Evolutionary conservation across 73 alveolate species (phyloP).

Genomic region (Paramecium primaurelia): DNA sequence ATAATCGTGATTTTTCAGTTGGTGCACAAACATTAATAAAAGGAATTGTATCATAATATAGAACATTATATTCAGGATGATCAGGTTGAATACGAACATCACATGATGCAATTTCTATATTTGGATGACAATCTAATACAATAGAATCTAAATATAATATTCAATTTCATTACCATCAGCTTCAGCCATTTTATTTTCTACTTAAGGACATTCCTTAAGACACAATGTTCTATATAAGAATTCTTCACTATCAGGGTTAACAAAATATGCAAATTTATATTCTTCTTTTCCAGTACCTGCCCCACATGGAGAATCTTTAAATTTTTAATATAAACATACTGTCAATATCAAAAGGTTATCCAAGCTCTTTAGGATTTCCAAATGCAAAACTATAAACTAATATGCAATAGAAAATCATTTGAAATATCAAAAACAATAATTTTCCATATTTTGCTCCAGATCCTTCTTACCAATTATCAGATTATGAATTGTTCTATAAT

Average conservation of each 20-base stretch:
- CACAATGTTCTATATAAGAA: conserved; percentile 42
- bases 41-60: not conserved
- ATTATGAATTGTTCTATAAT: not conserved
- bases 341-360: conserved; percentile 37
- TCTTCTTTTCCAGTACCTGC: conserved; percentile 24
- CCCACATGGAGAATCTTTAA: not conserved
- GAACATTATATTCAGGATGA: not conserved
- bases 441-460: not conserved
- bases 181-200: not conserved
- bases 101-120: not conserved
- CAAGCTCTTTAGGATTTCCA: not conserved
- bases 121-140: not conserved
- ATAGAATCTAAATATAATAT: not conserved
- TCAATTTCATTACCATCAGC: not conserved
- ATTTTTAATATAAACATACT: not conserved
- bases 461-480: not conserved
- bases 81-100: not conserved
- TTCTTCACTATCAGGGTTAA: conserved; percentile 30
- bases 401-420: not conserved
- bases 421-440: not conserved
- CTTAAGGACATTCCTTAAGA: conserved; percentile 49
- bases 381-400: conserved; percentile 17
- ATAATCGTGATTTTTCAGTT: not conserved
- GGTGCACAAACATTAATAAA: conserved; percentile 19
- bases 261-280: conserved; percentile 48